phyloP scores from a whole-genome alignment of 129 eudicot species.

The Silybum marianum region DNA sequence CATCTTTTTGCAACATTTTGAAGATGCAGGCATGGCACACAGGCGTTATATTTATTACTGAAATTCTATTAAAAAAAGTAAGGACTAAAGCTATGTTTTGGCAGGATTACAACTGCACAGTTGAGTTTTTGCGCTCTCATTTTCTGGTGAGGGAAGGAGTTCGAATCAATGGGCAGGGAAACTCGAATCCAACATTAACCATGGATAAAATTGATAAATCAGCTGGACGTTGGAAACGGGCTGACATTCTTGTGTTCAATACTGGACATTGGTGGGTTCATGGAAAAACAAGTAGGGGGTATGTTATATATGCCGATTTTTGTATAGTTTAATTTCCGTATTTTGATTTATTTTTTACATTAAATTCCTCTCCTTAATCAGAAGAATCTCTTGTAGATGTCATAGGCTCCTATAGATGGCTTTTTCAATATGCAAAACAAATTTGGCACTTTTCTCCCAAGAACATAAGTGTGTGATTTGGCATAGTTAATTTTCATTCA shows the following conservation, averaged over 20 bases:
- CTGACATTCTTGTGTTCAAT: conserved; percentile 91
- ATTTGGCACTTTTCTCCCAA: no score
- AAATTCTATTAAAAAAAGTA: neutral
- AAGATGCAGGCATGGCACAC: neutral
- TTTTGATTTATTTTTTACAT: conserved; percentile 1
- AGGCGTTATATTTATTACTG: neutral
- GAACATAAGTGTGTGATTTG: neutral
- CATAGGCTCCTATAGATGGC: no score
- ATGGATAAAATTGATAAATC: conserved; percentile 81
- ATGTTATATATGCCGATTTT: conserved; percentile 38
- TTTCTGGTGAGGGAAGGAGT: conserved; percentile 86
- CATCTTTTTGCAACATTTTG: neutral
- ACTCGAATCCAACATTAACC: conserved; percentile 79
- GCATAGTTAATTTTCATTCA: no score
- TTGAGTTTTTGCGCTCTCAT: conserved; percentile 84
- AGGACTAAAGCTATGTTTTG: neutral
- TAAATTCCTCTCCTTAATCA: neutral
- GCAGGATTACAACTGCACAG: conserved; percentile 92
- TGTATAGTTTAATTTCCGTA: neutral
- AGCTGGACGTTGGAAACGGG: conserved; percentile 68
- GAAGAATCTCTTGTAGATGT: neutral
- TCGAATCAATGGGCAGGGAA: conserved; percentile 63
- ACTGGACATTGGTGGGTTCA: conserved; percentile 99
- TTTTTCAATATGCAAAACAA: neutral
- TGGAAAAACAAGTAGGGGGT: conserved; percentile 95